Evolutionary conservation across 1,139 yeast genomes (phyloP), one percentile per base, ranked within the genome.

Genomic region (Dujonia santamariae): DNA sequence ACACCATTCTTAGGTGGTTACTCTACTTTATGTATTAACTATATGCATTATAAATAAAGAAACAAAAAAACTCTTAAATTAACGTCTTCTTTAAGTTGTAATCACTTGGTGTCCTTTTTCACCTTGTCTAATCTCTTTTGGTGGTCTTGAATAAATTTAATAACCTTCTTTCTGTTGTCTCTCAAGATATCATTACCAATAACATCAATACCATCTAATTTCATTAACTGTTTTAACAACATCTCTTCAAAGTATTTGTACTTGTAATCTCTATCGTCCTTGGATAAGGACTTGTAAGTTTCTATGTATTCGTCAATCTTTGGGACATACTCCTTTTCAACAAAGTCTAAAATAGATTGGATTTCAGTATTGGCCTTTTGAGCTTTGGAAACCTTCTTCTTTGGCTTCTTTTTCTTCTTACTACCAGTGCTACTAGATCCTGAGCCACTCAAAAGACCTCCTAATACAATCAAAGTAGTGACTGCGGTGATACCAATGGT

Each of bases 171-270:
- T 47, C 94, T 69, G 48, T 69, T 68, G 29, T 64, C 65, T 47
- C 85, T 74, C 45, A 83, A 61, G 4, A 66, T 62, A 1, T 61
- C 70, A 46, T 75, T 73, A 29, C 71, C 56, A 53, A 59, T 43
- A 46, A 73, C 70, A 37, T 83, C 87, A 27, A 84, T 65, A 2
- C 73, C 80, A 47, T 84, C 94, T 40, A 84, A 63, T 40, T 72
- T 75, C 67, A 84, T 67, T 46, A 82, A 57, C 45, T 81, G 71
- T 51, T 83, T 82, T 53, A 83, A 63, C 34, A 83, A 60, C 71
- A 74, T 73, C 51, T 84, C 94, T 44, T 78, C 81, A 51, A 69
- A 78, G 51, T 67, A 83, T 35, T 75, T 72, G 46, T 67, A 72
- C 49, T 73, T 72, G 52, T 75, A 81, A 31, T 67, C 63, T 26